Conservation (phyloP, 2,329 filamentous ascomycete genomes). For the Botryotinia globosa region DNA sequence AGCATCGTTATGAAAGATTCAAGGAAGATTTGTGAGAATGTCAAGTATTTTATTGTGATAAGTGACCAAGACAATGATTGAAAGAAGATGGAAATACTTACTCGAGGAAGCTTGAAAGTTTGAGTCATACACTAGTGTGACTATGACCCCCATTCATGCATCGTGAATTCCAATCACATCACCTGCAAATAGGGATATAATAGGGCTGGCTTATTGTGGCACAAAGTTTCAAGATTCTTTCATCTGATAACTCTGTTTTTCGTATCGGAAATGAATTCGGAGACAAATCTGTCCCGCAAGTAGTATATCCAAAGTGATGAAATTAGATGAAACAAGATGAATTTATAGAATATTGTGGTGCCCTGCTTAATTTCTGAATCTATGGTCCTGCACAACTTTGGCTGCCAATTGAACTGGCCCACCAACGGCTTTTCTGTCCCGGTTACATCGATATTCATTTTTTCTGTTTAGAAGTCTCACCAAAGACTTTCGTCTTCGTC, state of each 20-base stretch:
- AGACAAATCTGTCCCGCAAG: fast-evolving
- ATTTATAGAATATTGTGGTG: neutral
- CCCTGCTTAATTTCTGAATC: neutral
- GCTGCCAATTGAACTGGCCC: slow-evolving; percentile 6
- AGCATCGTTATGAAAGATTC: neutral
- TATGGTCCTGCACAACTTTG: neutral
- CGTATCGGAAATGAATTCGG: too few species aligned
- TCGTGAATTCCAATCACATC: neutral
- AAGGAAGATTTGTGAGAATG: neutral
- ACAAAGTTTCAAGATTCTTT: neutral
- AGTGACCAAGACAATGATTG: neutral
- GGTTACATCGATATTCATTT: neutral
- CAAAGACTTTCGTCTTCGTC: neutral
- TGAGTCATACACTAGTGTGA: slow-evolving; percentile 4
- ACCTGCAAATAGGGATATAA: neutral
- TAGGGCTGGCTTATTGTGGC: neutral
- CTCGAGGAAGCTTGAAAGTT: neutral
- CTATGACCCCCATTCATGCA: neutral
- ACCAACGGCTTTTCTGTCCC: neutral
- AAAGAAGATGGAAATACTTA: neutral
- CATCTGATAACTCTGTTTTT: too few species aligned
- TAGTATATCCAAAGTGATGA: neutral
- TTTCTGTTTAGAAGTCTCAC: neutral
- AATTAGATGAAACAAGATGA: neutral
- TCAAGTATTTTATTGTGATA: neutral